Evolutionary conservation across 805 yeast species (phyloP), one percentile per base, ranked within the genome.

Genomic region (Danielia oregonensis): DNA sequence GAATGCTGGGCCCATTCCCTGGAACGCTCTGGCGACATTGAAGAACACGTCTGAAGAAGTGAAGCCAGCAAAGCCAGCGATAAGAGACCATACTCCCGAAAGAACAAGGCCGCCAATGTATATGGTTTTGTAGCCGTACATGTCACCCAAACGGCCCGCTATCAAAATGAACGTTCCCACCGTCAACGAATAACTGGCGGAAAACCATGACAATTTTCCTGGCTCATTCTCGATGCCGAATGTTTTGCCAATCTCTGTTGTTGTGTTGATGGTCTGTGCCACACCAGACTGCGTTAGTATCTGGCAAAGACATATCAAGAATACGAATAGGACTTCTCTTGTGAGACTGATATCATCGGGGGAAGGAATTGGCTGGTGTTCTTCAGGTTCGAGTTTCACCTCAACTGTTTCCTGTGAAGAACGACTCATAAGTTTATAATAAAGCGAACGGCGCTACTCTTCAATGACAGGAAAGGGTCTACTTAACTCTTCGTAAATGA

Each of bases 141-240:
- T 37, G 37, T 61, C 67, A 10, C 67, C 68, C 16, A 62, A 30
- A 19, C 64, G 48, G 2, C 68, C 68, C 2, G 58, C 49, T 1
- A 57, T 46, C 10, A 61, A 42, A 29, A 61, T 61, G 33, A 62
- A 62, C 2, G 67, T 60, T 11, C 68, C 68, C 12, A 59, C 64
- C 1, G 63, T 59, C 28, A 62, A 44, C 3, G 66, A 55, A 28
- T 49, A 60, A 1, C 63, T 45, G 1, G 65, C 63, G 0, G 63
- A 41, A 33, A 62, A 61, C 67, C 68, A 62, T 6, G 64, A 50
- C 7, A 54, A 44, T 32, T 59, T 61, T 3, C 68, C 64, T 1
- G 57, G 48, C 10, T 31, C 18, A 29, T 44, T 50, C 14, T 30
- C 45, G 4, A 61, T 62, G 2, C 43, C 45, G 31, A 60, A 61